These are phyloP conservation scores for Apiospora koreana DNA, from an alignment of 2,329 filamentous ascomycete species.

Conservation along the genomic window DNA sequence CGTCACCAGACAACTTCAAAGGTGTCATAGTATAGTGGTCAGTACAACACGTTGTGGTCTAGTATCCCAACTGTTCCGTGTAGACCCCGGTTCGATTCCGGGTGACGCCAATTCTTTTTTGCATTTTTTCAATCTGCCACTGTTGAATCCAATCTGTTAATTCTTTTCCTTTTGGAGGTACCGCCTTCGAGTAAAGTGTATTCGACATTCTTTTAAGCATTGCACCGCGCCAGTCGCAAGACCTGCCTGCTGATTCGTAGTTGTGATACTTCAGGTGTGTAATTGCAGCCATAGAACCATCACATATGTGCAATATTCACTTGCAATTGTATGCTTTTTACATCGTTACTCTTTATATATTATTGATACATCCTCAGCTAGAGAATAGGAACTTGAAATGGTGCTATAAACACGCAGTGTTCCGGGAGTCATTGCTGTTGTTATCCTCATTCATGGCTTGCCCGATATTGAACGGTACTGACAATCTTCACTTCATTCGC, in stretches of 20 bases:
- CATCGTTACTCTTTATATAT: too few relatives aligned
- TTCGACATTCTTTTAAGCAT: too few relatives aligned
- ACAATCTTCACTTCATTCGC: not conserved
- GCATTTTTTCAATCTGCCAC: too few relatives aligned
- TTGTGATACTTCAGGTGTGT: not conserved
- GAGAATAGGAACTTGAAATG: too few relatives aligned
- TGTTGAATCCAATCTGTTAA: too few relatives aligned
- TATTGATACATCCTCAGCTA: too few relatives aligned
- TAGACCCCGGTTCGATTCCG: conserved; percentile 17
- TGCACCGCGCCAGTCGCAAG: not conserved
- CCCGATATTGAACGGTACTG: too few relatives aligned
- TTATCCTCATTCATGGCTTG: too few relatives aligned
- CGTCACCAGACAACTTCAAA: not conserved
- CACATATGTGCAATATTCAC: not conserved
- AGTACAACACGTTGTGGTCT: conserved; percentile 16
- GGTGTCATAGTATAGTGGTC: conserved; percentile 17
- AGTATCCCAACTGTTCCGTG: conserved; percentile 5
- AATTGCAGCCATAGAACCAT: not conserved
- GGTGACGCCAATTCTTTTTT: conserved; percentile 11
- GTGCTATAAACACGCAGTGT: too few relatives aligned
- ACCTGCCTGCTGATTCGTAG: not conserved
- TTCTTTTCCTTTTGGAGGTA: too few relatives aligned
- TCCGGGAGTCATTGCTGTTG: too few relatives aligned
- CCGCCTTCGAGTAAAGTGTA: too few relatives aligned
- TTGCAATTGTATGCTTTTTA: not conserved